Evolutionary conservation across 2,329 filamentous ascomycete species (phyloP).

Genomic region (Pseudocercospora vitis): DNA sequence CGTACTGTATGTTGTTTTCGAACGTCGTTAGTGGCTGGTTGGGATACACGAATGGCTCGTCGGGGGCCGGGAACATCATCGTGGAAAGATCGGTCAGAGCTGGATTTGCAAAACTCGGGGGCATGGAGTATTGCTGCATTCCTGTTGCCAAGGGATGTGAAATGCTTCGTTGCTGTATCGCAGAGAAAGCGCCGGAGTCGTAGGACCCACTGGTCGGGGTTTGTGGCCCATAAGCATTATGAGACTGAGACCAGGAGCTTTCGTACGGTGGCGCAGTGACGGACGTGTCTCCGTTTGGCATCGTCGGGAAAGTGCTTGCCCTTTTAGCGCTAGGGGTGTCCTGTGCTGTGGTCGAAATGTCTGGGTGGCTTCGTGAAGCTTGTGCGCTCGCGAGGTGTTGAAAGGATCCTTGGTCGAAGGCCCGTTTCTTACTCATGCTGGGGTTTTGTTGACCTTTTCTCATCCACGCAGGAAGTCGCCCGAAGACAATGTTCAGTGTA

Average conservation of each 20-base stretch:
- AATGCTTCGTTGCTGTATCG: constrained; percentile 22
- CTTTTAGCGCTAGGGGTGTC: constrained; percentile 20
- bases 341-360: constrained; percentile 26
- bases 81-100: constrained; percentile 68
- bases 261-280: constrained; percentile 20
- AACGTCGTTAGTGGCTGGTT: constrained; percentile 68
- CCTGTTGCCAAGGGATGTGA: constrained; percentile 24
- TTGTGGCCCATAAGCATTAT: constrained; percentile 30
- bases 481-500: constrained; percentile 77
- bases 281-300: constrained; percentile 15
- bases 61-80: constrained; percentile 73
- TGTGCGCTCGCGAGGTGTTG: constrained; percentile 15
- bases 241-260: constrained; percentile 29
- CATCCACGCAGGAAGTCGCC: constrained; percentile 66
- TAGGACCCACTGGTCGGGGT: constrained; percentile 28
- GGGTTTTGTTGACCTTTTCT: constrained; percentile 49
- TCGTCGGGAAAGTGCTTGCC: constrained; percentile 33
- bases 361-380: constrained; percentile 33
- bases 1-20: constrained; percentile 47
- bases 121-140: constrained; percentile 28
- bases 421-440: constrained; percentile 49
- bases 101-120: constrained; percentile 39
- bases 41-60: constrained; percentile 75
- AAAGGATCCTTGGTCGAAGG: constrained; percentile 34
- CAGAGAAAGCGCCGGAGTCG: constrained; percentile 21